phyloP scores from a whole-genome alignment of 306 rosid genomes.

The Purshia tridentata region DNA sequence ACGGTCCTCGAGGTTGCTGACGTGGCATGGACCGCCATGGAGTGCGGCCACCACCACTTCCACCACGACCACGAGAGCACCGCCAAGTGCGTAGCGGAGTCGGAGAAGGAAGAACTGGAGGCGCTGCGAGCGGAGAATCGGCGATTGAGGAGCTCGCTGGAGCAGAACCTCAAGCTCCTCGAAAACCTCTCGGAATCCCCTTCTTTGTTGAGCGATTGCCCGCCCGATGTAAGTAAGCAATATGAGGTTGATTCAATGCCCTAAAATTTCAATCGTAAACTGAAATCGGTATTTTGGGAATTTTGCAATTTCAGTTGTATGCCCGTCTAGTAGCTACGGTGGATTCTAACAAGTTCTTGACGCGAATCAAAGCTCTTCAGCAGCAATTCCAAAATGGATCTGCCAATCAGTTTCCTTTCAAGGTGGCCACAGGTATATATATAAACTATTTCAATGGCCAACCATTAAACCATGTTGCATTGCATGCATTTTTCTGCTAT shows the following conservation, averaged over 20 bases:
- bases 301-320: conserved; percentile 49
- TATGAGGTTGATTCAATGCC: neutral
- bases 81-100: conserved; percentile 10
- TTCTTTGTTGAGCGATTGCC: conserved; percentile 57
- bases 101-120: conserved; percentile 41
- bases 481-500: neutral
- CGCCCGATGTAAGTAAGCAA: conserved; percentile 69
- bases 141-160: conserved; percentile 65
- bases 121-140: conserved; percentile 72
- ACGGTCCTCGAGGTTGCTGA: conserved; percentile 97
- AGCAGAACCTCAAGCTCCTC: conserved; percentile 70
- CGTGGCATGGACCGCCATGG: conserved; percentile 84
- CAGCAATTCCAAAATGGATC: conserved; percentile 30
- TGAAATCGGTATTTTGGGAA: neutral
- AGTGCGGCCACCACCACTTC: conserved; percentile 51
- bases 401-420: conserved; percentile 76
- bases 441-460: neutral
- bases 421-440: conserved; percentile 68
- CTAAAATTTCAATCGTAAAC: neutral
- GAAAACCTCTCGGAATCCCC: conserved; percentile 67
- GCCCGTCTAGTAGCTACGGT: conserved; percentile 62
- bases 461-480: neutral
- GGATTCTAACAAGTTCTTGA: conserved; percentile 70
- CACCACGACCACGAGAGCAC: conserved; percentile 24
- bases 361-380: conserved; percentile 56